A percentile compares a stretch with the other conserved stretches of the same genome.
phyloP scores from a whole-genome alignment of 495 filamentous ascomycete genomes.

The Xylaria bambusicola region DNA sequence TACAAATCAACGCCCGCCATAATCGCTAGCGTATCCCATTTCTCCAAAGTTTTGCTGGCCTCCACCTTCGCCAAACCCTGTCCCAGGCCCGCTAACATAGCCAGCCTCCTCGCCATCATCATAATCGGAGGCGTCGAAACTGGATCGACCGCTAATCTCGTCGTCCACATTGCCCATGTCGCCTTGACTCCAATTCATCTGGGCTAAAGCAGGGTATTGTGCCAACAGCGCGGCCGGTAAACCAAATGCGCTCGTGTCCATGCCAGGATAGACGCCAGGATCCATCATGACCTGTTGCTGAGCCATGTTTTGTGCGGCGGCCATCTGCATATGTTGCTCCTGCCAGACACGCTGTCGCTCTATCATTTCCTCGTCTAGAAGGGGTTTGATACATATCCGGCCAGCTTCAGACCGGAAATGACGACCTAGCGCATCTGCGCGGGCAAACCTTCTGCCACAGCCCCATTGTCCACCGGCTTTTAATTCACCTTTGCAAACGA shows the following conservation, averaged over 20 bases:
- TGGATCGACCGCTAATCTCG: conserved; percentile 78
- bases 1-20: conserved; percentile 42
- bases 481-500: conserved; percentile 89
- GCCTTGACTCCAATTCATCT: conserved; percentile 71
- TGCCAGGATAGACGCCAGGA: conserved; percentile 46
- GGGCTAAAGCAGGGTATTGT: conserved; percentile 88
- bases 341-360: conserved; percentile 70
- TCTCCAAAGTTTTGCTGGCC: conserved; percentile 53
- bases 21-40: conserved; percentile 57
- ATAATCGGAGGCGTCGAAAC: conserved; percentile 85
- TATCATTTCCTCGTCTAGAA: conserved; percentile 84
- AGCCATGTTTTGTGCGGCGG: conserved; percentile 45
- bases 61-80: conserved; percentile 50
- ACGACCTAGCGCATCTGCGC: conserved; percentile 92
- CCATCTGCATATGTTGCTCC: conserved; percentile 62
- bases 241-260: conserved; percentile 62
- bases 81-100: conserved; percentile 57
- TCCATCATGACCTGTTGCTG: conserved; percentile 54
- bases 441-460: conserved; percentile 89
- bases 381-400: conserved; percentile 90
- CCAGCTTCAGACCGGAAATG: conserved; percentile 97
- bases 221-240: conserved; percentile 84
- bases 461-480: conserved; percentile 85
- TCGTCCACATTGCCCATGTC: conserved; percentile 65
- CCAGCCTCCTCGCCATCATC: conserved; percentile 62